These are phyloP conservation scores for Periconia sp. DNA, from an alignment of 2,329 filamentous ascomycete genomes.

Conservation along the genomic window DNA sequence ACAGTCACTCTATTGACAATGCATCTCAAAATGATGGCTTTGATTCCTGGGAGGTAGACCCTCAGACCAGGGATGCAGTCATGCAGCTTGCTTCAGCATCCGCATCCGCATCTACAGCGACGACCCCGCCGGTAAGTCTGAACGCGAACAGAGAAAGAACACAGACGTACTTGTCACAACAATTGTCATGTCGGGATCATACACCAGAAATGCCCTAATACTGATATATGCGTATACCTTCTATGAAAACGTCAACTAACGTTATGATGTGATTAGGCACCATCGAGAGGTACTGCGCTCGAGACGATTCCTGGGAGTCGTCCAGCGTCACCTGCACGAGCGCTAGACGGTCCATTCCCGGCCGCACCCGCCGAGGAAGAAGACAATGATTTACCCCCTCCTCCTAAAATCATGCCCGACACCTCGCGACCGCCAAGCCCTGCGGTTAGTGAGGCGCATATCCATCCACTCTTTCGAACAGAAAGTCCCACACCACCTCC, in stretches of 20 bases:
- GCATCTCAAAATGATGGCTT: constrained; percentile 63
- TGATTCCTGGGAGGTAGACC: constrained; percentile 76
- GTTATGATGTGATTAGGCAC: constrained; percentile 26
- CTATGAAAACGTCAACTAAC: too few species aligned
- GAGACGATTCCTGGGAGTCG: constrained; percentile 75
- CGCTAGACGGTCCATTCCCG: constrained; percentile 60
- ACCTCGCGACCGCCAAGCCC: constrained; percentile 47
- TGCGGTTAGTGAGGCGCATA: constrained; percentile 66
- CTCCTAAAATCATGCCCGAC: constrained; percentile 41
- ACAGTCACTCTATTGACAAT: constrained; percentile 41
- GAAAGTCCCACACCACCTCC: constrained; percentile 73
- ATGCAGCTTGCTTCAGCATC: constrained; percentile 23
- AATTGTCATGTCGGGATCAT: too few species aligned
- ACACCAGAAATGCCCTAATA: too few species aligned
- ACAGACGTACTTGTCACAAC: too few species aligned
- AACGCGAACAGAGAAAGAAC: too few species aligned
- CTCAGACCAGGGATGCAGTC: constrained; percentile 62
- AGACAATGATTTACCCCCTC: constrained; percentile 35
- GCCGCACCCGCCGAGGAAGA: constrained; percentile 17
- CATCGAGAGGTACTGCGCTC: constrained; percentile 59
- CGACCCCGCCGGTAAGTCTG: not conserved
- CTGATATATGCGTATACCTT: too few species aligned
- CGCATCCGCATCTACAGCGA: not conserved
- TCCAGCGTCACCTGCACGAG: constrained; percentile 67
- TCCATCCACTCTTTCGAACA: constrained; percentile 78